A percentile compares a stretch with the other conserved stretches of the same genome.
phyloP scores from a whole-genome alignment of 495 filamentous ascomycete genomes.

The Aspergillus nidulans region DNA sequence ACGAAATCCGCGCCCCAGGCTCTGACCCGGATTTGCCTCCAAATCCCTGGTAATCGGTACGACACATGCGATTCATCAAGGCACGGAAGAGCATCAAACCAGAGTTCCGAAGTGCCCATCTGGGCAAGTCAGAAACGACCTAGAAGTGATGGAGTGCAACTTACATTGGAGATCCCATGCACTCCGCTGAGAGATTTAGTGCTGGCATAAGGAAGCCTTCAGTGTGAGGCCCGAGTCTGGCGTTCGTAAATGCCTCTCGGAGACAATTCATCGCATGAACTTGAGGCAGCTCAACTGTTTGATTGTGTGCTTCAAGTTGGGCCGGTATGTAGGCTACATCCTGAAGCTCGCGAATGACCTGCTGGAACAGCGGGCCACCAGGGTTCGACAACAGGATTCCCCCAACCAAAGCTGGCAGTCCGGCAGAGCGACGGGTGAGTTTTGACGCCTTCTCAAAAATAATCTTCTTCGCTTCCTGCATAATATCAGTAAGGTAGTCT shows the following conservation, averaged over 20 bases:
- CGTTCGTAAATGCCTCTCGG: constrained; percentile 80
- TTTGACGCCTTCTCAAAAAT: constrained; percentile 70
- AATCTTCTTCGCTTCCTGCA: constrained; percentile 53
- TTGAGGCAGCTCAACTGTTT: constrained; percentile 68
- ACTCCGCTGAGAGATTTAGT: constrained; percentile 68
- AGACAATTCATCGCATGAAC: constrained; percentile 92
- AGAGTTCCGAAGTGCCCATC: constrained; percentile 92
- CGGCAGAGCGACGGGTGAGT: constrained; percentile 85
- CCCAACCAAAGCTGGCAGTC: constrained; percentile 78
- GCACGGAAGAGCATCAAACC: constrained; percentile 84
- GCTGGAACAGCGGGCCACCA: constrained; percentile 41
- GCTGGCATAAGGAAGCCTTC: constrained; percentile 67
- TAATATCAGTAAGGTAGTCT: neutral
- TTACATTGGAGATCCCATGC: constrained; percentile 60
- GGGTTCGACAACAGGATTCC: constrained; percentile 57
- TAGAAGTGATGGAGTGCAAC: constrained; percentile 12
- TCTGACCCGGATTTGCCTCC: constrained; percentile 42
- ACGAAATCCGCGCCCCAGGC: constrained; percentile 38
- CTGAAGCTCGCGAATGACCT: constrained; percentile 50
- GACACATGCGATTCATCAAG: constrained; percentile 65
- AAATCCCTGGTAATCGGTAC: constrained; percentile 33
- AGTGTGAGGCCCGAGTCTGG: constrained; percentile 57
- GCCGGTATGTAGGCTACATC: constrained; percentile 54
- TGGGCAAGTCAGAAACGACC: constrained; percentile 27
- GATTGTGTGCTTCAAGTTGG: constrained; percentile 33